Base-by-base conservation (phyloP, 2,329 filamentous ascomycete genomes). In the Mariannaea elegans region DNA sequence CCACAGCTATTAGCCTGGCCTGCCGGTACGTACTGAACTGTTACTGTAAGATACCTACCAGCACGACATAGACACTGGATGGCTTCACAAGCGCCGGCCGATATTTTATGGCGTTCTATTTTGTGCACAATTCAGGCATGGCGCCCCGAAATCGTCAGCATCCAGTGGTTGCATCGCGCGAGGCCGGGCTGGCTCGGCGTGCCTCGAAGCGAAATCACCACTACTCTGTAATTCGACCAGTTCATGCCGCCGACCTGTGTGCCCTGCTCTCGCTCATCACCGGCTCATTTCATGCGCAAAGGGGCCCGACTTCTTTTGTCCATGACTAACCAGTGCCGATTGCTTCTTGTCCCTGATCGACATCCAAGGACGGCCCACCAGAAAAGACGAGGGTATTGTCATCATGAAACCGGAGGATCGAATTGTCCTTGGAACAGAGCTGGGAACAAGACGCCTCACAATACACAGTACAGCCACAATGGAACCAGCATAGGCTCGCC, bases 141-240 rank as follows among this genome's bases (percentile, higher is more conserved):
- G 45, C 50, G 49, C 50, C 32, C 38, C 19, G 38, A 50, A 45
- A 32, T 41, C 45, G 39, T 21, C 44, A 38, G 31, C 38, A 50
- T 55, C 44, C 44, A 59, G 45, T 53, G 44, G 56, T 59, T 59
- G 50, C 56, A 55, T 59, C 45, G 56, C 38, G 50, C 45, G 21
- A 55, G 38, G 58, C 48, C 36, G 24, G 48, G 39, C 47, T 45
- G 56, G 52, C 60, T 56, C 48, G 52, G 50, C 52, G 32, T 44
- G 63, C 50, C 45, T 55, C 32, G 51, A 67, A 67, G 66, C 62
- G 66, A 69, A 50, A 65, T 63, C 52, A 67, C 45, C 32, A 29
- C 18, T 32, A 9, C 24, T 9, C 6, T 9, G 24, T 27, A 64
- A 57, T 65, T 41, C 50, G 32, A 67, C 18, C 53, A 49, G 46